phyloP scores from a whole-genome alignment of 176 grass and related monocot species.

The Lolium multiflorum region DNA sequence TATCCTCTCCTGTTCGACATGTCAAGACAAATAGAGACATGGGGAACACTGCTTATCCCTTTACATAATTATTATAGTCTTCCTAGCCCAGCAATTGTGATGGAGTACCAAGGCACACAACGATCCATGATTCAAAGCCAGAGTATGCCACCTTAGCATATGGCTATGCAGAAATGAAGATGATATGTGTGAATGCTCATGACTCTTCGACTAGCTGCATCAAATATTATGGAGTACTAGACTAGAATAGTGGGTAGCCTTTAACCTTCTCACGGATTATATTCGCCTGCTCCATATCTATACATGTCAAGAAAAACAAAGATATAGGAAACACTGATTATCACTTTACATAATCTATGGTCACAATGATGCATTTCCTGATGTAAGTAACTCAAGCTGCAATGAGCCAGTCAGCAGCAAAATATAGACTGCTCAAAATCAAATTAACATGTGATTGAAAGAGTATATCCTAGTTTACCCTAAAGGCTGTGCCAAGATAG shows the following conservation, averaged over 20 bases:
- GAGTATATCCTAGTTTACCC: not conserved
- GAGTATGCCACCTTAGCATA: conserved; percentile 1
- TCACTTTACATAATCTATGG: not conserved
- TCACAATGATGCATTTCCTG: not conserved
- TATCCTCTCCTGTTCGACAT: no score
- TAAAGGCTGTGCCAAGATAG: not conserved
- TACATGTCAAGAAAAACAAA: conserved; percentile 63
- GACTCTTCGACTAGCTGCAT: conserved; percentile 5
- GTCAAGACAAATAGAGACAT: no score
- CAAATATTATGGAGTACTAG: not conserved
- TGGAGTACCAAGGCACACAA: not conserved
- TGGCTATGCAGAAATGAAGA: not conserved
- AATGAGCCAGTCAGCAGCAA: conserved; percentile 1
- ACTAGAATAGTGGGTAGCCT: conserved; percentile 28
- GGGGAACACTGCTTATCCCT: no score
- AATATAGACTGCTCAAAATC: not conserved
- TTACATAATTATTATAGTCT: not conserved
- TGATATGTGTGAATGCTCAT: not conserved
- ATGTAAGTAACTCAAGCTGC: not conserved
- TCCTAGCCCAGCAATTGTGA: not conserved
- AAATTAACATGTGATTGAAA: conserved; percentile 11
- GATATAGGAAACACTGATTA: conserved; percentile 6
- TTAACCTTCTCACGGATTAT: conserved; percentile 65
- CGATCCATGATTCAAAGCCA: not conserved
- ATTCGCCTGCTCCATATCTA: conserved; percentile 77